Conservation (phyloP, 139 green algal species). For the Chlamydomonas eustigma region DNA sequence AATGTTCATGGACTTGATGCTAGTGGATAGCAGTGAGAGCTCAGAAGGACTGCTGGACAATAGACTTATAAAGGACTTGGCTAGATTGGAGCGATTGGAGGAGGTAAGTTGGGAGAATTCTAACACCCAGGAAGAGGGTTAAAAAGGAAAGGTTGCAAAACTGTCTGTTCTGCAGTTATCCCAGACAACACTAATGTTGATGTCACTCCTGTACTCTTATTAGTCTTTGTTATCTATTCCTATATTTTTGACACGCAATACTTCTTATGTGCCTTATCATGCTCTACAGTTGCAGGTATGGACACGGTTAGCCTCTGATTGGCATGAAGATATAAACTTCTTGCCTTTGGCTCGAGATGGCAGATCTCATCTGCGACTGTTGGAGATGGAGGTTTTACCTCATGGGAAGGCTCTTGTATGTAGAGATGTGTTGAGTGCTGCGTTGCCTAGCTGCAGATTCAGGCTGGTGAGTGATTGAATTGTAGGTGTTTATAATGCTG, state of each 20-base stretch:
- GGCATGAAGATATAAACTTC: conserved; percentile 19
- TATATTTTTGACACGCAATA: no score
- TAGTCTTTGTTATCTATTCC: no score
- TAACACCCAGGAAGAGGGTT: no score
- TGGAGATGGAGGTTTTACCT: conserved; percentile 18
- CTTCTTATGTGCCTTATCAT: neutral
- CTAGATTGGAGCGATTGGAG: conserved; percentile 1
- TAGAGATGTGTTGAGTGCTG: conserved; percentile 9
- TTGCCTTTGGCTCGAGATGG: conserved; percentile 1
- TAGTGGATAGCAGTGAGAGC: conserved; percentile 7
- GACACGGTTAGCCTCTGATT: conserved; percentile 15
- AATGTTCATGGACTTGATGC: conserved; percentile 21
- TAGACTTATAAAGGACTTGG: conserved; percentile 12
- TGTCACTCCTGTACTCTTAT: no score
- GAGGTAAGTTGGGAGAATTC: neutral
- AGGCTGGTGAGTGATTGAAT: conserved; percentile 22
- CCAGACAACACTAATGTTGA: no score
- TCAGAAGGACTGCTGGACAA: conserved; percentile 17
- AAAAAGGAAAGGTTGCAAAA: no score
- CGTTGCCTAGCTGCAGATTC: conserved; percentile 11
- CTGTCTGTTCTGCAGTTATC: no score
- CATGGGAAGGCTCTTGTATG: conserved; percentile 5
- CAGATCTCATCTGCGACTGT: neutral
- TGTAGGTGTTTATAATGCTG: no score
- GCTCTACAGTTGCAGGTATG: conserved; percentile 12